Evolutionary conservation across 257 asterid species (phyloP), one percentile per base, ranked within the genome.

Genomic region (Solanum pennellii): DNA sequence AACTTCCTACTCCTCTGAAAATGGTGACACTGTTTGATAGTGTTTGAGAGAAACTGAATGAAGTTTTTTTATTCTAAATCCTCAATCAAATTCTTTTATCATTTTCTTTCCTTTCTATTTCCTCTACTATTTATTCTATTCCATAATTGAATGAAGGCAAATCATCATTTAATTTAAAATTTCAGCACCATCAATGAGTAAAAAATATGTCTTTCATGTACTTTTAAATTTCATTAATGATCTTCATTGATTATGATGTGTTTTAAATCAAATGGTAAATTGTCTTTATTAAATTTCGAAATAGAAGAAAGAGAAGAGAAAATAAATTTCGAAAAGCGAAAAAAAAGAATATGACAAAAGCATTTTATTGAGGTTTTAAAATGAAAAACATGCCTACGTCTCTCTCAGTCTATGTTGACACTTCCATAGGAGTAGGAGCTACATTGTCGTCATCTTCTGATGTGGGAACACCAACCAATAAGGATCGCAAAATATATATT

Each of bases 401-500:
- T 13, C 87, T 91, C 71, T 88, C 92, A 66, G 42, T 91, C 89
- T 91, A 74, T 85, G 69, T 56, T 2, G 91, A 92, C n/a, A 87
- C 88, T 47, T 89, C 90, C 47, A 3, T 9, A 25, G 44, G 21
- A 56, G 66, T 56, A 7, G 66, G 15, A 31, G 8, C 25, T 13
- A 37, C 0, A 1, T 9, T 66, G 2, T 14, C 91, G 7, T 79
- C 90, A 3, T 42, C 82, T 5, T 65, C 89, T 35, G 79, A 90
- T 31, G 90, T 44, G 6, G 85, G 88, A 21, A 25, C 74, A 52
- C 88, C 69, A 25, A 85, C 72, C 41, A 91, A 86, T 87, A 94
- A 91, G 88, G 98, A 93, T 83, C 89, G 94, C 65, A 92, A 92
- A 68, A 91, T 94, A 92, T 94, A 93, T 90, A 91, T 95, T 35